Evolutionary conservation across 2,329 filamentous ascomycete genomes (phyloP).

Genomic region (Colletotrichum horii): DNA sequence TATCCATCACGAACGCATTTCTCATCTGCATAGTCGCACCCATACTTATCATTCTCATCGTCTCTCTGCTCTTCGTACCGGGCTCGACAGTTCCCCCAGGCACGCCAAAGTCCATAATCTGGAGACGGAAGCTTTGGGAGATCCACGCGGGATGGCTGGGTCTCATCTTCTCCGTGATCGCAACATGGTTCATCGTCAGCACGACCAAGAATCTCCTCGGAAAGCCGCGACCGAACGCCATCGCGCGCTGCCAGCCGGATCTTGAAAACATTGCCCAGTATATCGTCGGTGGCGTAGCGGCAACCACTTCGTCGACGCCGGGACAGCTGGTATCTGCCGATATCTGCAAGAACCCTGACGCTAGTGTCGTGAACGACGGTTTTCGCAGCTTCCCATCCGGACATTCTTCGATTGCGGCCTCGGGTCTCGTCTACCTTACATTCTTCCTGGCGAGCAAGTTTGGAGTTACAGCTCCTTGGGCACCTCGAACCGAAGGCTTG

Average conservation of each 20-base stretch:
- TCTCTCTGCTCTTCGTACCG: conserved; percentile 68
- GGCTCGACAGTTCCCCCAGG: conserved; percentile 61
- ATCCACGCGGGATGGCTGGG: conserved; percentile 80
- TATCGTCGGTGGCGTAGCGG: conserved; percentile 60
- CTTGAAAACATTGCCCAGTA: conserved; percentile 57
- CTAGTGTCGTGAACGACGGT: conserved; percentile 64
- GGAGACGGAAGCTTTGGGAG: conserved; percentile 80
- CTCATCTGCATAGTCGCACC: conserved; percentile 43
- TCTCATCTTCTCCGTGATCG: conserved; percentile 67
- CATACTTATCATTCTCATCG: conserved; percentile 62
- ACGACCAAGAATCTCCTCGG: conserved; percentile 73
- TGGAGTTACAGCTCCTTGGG: conserved; percentile 50
- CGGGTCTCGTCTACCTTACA: conserved; percentile 76
- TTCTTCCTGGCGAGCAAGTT: conserved; percentile 79
- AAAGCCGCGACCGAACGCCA: conserved; percentile 73
- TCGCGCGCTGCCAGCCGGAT: conserved; percentile 75
- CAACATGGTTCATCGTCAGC: conserved; percentile 74
- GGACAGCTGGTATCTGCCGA: conserved; percentile 68
- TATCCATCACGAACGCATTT: conserved; percentile 42
- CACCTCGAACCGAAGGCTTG: conserved; percentile 52
- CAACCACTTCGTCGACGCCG: conserved; percentile 43
- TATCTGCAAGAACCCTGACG: conserved; percentile 71
- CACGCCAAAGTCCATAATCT: conserved; percentile 63
- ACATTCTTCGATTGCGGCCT: conserved; percentile 63
- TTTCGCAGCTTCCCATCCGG: conserved; percentile 67